These are phyloP conservation scores for Fomitiporia mediterranea DNA, from an alignment of 1,284 basidiomycete species.

Conservation along the genomic window DNA sequence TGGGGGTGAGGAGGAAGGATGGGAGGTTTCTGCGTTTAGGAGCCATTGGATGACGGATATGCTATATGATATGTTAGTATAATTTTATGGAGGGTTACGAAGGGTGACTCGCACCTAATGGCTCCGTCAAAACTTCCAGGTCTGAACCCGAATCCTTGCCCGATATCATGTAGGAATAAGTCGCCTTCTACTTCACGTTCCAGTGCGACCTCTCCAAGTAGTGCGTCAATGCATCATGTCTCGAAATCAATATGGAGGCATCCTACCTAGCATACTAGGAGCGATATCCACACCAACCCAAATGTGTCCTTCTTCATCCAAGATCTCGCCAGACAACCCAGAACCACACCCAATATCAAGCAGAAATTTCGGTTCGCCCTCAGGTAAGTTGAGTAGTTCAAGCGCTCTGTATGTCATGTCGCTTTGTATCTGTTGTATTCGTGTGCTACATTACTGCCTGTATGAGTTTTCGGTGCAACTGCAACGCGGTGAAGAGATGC, in stretches of 20 bases:
- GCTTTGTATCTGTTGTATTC: constrained; percentile 95
- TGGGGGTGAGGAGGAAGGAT: constrained; percentile 87
- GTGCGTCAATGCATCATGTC: constrained; percentile 67
- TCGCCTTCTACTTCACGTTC: constrained; percentile 94
- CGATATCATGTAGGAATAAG: constrained; percentile 89
- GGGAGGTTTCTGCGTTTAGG: constrained; percentile 92
- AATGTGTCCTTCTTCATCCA: constrained; percentile 90
- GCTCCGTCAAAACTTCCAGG: constrained; percentile 97
- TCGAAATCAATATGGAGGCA: constrained; percentile 29
- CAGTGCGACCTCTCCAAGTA: constrained; percentile 77
- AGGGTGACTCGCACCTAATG: constrained; percentile 66
- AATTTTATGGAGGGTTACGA: background rate
- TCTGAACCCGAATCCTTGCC: constrained; percentile 91
- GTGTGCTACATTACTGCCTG: constrained; percentile 54
- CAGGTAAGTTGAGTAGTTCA: constrained; percentile 85
- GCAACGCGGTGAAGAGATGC: constrained; percentile 12
- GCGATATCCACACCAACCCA: constrained; percentile 97
- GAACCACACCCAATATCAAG: constrained; percentile 98
- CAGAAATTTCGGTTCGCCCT: constrained; percentile 68
- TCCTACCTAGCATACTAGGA: constrained; percentile 91
- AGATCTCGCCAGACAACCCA: constrained; percentile 96
- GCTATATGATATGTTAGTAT: constrained; percentile 37
- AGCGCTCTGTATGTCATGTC: constrained; percentile 97
- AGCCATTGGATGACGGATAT: constrained; percentile 99
- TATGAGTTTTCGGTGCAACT: constrained; percentile 7